These are phyloP conservation scores for Ceratocystis albifundus DNA, from an alignment of 2,329 filamentous ascomycete species.

Conservation along the genomic window DNA sequence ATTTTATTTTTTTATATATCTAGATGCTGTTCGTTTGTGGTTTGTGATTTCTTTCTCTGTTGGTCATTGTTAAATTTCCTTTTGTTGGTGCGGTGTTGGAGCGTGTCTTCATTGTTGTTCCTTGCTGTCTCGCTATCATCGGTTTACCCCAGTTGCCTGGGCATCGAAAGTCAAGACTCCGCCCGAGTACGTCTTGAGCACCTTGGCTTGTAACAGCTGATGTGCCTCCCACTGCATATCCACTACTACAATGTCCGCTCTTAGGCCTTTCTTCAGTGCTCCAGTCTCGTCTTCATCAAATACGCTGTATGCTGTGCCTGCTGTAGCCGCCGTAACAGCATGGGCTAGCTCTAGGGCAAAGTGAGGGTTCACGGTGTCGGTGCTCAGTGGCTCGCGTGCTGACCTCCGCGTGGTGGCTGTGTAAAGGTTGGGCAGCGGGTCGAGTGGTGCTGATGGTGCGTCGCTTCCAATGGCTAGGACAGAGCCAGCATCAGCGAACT, in stretches of 20 bases:
- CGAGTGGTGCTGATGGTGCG: slow-evolving; percentile 46
- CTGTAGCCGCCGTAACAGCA: slow-evolving; percentile 43
- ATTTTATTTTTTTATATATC: slow-evolving; percentile 13
- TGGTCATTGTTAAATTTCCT: neutral
- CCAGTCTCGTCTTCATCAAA: slow-evolving; percentile 46
- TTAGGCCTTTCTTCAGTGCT: slow-evolving; percentile 39
- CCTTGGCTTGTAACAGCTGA: slow-evolving; percentile 36
- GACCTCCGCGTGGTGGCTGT: slow-evolving; percentile 47
- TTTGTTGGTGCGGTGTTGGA: neutral
- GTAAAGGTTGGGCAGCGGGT: slow-evolving; percentile 46
- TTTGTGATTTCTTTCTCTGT: slow-evolving; percentile 9
- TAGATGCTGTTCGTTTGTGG: slow-evolving; percentile 10
- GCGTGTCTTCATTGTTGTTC: neutral
- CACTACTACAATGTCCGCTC: slow-evolving; percentile 45
- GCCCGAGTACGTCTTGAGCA: slow-evolving; percentile 44
- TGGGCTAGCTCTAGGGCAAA: slow-evolving; percentile 44
- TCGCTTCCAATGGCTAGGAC: slow-evolving; percentile 48
- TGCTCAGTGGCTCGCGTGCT: slow-evolving; percentile 37
- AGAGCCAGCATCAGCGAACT: slow-evolving; percentile 46
- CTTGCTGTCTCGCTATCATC: neutral
- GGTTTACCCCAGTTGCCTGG: neutral
- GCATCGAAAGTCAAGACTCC: slow-evolving; percentile 34
- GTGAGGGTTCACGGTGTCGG: slow-evolving; percentile 39
- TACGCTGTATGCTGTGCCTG: slow-evolving; percentile 46
- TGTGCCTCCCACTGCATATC: slow-evolving; percentile 38